Conservation (phyloP, 2,329 filamentous ascomycete species). For the Monosporascus sp. region DNA sequence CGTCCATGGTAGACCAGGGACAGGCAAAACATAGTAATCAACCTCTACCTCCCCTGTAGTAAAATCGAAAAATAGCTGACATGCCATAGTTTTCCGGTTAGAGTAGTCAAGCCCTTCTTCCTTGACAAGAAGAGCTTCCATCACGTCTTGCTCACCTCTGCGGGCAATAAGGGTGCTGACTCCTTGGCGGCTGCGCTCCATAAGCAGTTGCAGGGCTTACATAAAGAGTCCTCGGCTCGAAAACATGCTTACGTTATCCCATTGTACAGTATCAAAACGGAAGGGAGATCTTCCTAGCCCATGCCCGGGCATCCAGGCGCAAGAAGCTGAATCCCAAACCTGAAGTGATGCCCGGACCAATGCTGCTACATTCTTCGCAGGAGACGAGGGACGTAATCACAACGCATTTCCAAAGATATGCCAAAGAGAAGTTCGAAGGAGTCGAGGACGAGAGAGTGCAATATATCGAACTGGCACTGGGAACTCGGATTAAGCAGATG, state of each 20-base stretch:
- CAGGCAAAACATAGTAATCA: slow-evolving; percentile 2
- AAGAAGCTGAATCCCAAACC: neutral
- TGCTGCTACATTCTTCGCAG: neutral
- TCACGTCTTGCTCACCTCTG: neutral
- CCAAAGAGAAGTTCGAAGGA: neutral
- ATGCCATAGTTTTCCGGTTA: neutral
- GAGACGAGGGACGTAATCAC: neutral
- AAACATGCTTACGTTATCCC: neutral
- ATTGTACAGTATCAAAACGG: neutral
- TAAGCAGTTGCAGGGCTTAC: neutral
- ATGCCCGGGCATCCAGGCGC: neutral
- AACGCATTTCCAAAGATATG: neutral
- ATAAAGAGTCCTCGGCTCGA: neutral
- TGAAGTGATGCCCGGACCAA: neutral
- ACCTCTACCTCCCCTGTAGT: neutral
- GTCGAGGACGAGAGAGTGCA: slow-evolving; percentile 1
- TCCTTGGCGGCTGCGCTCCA: neutral
- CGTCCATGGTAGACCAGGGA: neutral
- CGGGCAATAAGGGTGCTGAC: slow-evolving; percentile 1
- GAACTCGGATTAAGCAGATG: neutral
- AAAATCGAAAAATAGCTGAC: neutral
- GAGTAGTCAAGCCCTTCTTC: slow-evolving; percentile 1
- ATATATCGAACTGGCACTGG: neutral
- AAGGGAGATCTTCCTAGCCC: neutral
- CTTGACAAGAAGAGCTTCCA: neutral